Base-by-base conservation (phyloP, 2,329 filamentous ascomycete genomes). In the Remersonia thermophila region DNA sequence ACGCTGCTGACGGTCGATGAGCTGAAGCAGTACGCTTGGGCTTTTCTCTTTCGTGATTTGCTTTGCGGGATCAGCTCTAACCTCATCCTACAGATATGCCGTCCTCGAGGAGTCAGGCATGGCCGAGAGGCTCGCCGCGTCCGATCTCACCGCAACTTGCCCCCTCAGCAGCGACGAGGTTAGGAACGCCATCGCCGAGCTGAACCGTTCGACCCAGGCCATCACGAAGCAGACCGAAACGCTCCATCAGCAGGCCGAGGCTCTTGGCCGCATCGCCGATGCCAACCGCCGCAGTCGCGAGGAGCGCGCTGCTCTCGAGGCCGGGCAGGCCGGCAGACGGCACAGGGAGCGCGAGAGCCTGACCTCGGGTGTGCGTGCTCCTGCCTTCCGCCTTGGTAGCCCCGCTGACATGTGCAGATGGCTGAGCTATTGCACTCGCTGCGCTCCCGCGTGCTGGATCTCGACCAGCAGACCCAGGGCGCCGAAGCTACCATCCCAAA, bases 181-280 rank as follows among this genome's bases (percentile, higher is more conserved):
- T 37, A 63, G 63, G 36, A 55, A 61, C 28, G 79, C 80, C 12
- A 73, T 81, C 33, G 65, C 69, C 3, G 71, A 79, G 36, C 61
- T 85, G n/a, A 66, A 71, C 40, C 62, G 62, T 27, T 81, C 79
- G 2, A 83, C 80, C 1, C 66, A 66, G 13, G 68, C 67, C 13
- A 80, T 83, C 18, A 65, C 71, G 42, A 69, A 70, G 53, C 79
- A 83, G 50, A 76, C 68, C 18, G 71, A 75, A 49, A 62, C 67
- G 0, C 53, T 84, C 13, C 66, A 67, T 38, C 62, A 68, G 34
- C 79, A 84, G 53, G 71, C 73, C 41, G 67, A 72, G 46, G 75
- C 76, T 8, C 53, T 83, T 35, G 63, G 65, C 25, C 54, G 71
- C 16, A 60, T 72, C 45, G 58, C 69, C 4, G 65, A 65, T 34